phyloP scores from a whole-genome alignment of 1,284 basidiomycete genomes.

The Phylloboletellus chloephorus region DNA sequence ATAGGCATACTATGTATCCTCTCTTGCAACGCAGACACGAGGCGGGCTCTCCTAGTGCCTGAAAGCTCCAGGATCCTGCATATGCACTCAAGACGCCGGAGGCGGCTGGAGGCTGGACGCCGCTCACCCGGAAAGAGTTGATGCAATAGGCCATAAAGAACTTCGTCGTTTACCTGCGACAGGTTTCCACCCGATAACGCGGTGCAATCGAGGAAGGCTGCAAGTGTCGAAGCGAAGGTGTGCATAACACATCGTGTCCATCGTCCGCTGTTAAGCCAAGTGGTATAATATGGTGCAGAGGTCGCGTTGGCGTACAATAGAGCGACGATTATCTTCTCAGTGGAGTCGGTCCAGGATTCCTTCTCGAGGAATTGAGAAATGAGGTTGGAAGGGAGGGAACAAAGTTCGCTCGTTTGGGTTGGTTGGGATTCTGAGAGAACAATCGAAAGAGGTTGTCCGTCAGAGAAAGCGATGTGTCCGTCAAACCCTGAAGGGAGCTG shows the following conservation, averaged over 20 bases:
- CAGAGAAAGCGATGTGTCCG: constrained; percentile 25
- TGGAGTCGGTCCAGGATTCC: constrained; percentile 38
- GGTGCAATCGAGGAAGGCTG: constrained; percentile 25
- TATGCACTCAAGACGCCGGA: constrained; percentile 17
- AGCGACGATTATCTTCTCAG: constrained; percentile 36
- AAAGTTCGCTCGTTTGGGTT: constrained; percentile 20
- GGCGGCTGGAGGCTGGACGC: background rate
- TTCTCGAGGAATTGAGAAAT: constrained; percentile 34
- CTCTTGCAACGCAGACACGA: constrained; percentile 16
- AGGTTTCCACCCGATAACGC: constrained; percentile 13
- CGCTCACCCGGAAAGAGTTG: constrained; percentile 12
- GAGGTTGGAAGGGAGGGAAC: constrained; percentile 22
- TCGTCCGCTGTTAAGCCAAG: constrained; percentile 31
- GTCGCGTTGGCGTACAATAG: constrained; percentile 38
- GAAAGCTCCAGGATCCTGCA: constrained; percentile 19
- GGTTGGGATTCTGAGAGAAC: constrained; percentile 25
- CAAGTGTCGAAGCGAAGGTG: constrained; percentile 14
- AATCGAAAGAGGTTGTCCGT: constrained; percentile 16
- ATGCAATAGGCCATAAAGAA: constrained; percentile 15
- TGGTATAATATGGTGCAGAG: constrained; percentile 15
- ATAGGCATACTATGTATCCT: constrained; percentile 17
- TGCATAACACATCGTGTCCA: constrained; percentile 13
- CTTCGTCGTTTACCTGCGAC: constrained; percentile 14
- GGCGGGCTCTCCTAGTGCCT: constrained; percentile 4
- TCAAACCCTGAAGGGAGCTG: constrained; percentile 42